Evolutionary conservation across 805 yeast species (phyloP).

Genomic region (Hanseniaspora thailandica): DNA sequence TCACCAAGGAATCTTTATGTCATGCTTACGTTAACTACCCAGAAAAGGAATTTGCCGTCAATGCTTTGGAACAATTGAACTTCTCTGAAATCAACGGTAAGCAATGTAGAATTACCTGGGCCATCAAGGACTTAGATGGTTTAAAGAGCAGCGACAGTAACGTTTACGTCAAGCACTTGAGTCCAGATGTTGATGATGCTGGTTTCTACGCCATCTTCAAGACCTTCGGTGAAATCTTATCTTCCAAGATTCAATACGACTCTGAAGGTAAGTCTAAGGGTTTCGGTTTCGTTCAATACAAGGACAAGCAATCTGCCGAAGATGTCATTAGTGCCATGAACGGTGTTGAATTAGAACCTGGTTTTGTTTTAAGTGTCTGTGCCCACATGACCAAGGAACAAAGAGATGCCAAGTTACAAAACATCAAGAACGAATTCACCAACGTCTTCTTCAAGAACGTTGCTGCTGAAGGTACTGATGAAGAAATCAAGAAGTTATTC

Average conservation of each 20-base stretch:
- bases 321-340: conserved; percentile 94
- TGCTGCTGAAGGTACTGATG: conserved; percentile 55
- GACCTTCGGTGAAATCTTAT: conserved; percentile 88
- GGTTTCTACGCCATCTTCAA: conserved; percentile 96
- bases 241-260: conserved; percentile 95
- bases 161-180: conserved; percentile 95
- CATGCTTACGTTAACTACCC: conserved; percentile 97
- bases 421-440: conserved; percentile 84
- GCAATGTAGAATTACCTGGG: conserved; percentile 99
- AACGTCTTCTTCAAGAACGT: conserved; percentile 92
- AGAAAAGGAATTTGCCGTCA: conserved; percentile 78
- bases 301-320: conserved; percentile 79
- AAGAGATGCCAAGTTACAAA: conserved; percentile 86
- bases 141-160: conserved; percentile 94
- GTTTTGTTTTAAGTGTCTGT: conserved; percentile 90
- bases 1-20: conserved; percentile 91
- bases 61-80: conserved; percentile 90
- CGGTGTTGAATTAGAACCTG: conserved; percentile 88
- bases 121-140: conserved; percentile 93
- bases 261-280: conserved; percentile 85
- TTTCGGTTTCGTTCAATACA: conserved; percentile 96
- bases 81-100: conserved; percentile 87
- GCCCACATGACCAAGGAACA: conserved; percentile 86
- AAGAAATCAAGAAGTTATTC: conserved; percentile 62
- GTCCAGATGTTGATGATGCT: conserved; percentile 96